These are phyloP conservation scores for Kingdonia uniflora DNA, from an alignment of 164 flowering plant genomes.

Conservation along the genomic window DNA sequence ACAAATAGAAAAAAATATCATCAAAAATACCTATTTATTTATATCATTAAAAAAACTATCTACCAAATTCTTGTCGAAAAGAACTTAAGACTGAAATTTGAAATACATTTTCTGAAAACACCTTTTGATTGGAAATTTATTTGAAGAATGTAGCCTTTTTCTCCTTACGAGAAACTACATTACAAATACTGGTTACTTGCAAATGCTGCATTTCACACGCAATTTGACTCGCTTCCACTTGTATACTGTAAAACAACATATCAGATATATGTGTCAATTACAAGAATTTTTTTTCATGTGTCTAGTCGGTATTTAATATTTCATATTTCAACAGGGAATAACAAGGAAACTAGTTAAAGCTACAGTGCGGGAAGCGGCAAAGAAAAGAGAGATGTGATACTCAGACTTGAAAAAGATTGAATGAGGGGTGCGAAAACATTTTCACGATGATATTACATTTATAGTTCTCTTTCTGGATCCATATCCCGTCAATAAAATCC, in stretches of 20 bases:
- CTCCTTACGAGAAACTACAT: no score
- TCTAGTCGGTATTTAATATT: background rate
- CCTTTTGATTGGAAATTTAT: no score
- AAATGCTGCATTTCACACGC: background rate
- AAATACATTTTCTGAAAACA: background rate
- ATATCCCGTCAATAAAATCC: slow-evolving; percentile 35
- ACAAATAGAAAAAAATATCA: no score
- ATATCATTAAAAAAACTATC: no score
- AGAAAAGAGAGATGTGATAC: slow-evolving; percentile 83
- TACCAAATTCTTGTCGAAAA: no score
- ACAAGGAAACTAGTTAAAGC: slow-evolving; percentile 68
- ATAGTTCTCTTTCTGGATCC: slow-evolving; percentile 64
- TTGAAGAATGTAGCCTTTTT: no score
- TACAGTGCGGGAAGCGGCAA: slow-evolving; percentile 72
- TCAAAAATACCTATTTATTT: no score
- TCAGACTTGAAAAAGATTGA: slow-evolving; percentile 82
- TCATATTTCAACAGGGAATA: slow-evolving; percentile 43
- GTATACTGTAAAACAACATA: no score
- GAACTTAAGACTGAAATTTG: no score
- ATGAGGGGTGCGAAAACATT: slow-evolving; percentile 78
- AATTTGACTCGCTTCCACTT: no score
- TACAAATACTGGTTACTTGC: background rate
- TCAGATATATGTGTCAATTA: no score
- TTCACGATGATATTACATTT: slow-evolving; percentile 88
- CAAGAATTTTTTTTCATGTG: no score